Conservation (phyloP, 768 basidiomycete genomes). For the Panaeolus cyanescens region DNA sequence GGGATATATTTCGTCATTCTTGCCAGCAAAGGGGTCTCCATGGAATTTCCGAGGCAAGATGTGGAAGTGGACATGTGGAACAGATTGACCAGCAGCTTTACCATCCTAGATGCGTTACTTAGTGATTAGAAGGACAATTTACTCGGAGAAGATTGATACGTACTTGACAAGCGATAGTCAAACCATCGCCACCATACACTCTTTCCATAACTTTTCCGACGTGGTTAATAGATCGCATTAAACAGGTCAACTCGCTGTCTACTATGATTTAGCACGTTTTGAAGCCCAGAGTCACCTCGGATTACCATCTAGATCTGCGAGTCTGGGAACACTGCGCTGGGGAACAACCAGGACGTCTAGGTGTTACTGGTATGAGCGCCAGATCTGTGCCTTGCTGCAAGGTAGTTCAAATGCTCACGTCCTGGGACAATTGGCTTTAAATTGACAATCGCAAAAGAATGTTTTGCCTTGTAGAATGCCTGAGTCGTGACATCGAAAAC, state of each 20-base stretch:
- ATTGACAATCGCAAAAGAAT: conserved; percentile 89
- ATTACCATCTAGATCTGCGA: conserved; percentile 55
- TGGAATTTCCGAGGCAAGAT: conserved; percentile 77
- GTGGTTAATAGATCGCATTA: conserved; percentile 78
- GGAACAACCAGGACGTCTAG: conserved; percentile 68
- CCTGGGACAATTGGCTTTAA: conserved; percentile 93
- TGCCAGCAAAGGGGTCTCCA: conserved; percentile 64
- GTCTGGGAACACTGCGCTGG: conserved; percentile 53
- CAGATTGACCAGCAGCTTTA: conserved; percentile 71
- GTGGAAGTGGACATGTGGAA: conserved; percentile 98
- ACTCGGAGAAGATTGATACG: neutral
- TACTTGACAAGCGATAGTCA: conserved; percentile 92
- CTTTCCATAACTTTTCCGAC: conserved; percentile 82
- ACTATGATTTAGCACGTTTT: conserved; percentile 11
- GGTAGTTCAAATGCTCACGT: conserved; percentile 53
- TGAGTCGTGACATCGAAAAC: conserved; percentile 80
- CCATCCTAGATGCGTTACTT: conserved; percentile 64
- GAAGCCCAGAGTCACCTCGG: neutral
- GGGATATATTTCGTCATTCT: conserved; percentile 79
- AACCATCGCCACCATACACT: conserved; percentile 78
- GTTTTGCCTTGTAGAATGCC: conserved; percentile 66
- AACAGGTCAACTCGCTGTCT: conserved; percentile 71
- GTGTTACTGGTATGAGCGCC: conserved; percentile 1
- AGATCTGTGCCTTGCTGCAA: neutral
- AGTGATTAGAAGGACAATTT: neutral